Conservation (phyloP, 106 monocot genomes). For the Dioscorea zingiberensis region DNA sequence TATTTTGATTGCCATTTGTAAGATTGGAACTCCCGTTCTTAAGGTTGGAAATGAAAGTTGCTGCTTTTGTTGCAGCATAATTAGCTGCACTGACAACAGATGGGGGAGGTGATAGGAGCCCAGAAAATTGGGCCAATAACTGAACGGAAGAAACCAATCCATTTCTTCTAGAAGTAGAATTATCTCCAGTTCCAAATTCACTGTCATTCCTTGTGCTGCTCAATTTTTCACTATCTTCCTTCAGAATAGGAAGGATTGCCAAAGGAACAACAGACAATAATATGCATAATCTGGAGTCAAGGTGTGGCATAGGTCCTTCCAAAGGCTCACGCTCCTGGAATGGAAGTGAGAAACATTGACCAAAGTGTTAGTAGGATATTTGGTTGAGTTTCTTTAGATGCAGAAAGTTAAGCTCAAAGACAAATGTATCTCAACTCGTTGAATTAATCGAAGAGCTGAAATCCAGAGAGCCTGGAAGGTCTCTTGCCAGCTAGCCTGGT, state of each 20-base stretch:
- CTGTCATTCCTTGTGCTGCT: background rate
- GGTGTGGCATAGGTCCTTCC: constrained; percentile 86
- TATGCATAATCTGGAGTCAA: constrained; percentile 80
- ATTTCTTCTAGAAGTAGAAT: constrained; percentile 48
- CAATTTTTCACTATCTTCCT: constrained; percentile 31
- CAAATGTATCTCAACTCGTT: constrained; percentile 60
- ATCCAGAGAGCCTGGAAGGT: constrained; percentile 93
- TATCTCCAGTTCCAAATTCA: constrained; percentile 18
- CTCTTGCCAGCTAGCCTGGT: constrained; percentile 92
- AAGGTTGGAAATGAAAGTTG: constrained; percentile 46
- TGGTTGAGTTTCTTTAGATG: background rate
- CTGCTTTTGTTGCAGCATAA: constrained; percentile 83
- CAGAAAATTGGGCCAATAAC: constrained; percentile 59
- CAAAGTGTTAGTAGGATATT: background rate
- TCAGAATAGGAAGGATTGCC: constrained; percentile 52
- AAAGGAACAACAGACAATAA: constrained; percentile 76
- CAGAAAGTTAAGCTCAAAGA: constrained; percentile 4
- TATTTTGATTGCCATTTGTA: constrained; percentile 21
- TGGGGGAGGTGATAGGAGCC: constrained; percentile 69
- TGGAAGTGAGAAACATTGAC: constrained; percentile 4
- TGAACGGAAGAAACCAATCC: constrained; percentile 78
- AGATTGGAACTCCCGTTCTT: constrained; percentile 37
- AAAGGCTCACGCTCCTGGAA: constrained; percentile 62
- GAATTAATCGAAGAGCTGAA: constrained; percentile 78
- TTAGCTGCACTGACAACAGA: constrained; percentile 64